phyloP scores from a whole-genome alignment of 106 monocot species.

The Chionographis japonica region DNA sequence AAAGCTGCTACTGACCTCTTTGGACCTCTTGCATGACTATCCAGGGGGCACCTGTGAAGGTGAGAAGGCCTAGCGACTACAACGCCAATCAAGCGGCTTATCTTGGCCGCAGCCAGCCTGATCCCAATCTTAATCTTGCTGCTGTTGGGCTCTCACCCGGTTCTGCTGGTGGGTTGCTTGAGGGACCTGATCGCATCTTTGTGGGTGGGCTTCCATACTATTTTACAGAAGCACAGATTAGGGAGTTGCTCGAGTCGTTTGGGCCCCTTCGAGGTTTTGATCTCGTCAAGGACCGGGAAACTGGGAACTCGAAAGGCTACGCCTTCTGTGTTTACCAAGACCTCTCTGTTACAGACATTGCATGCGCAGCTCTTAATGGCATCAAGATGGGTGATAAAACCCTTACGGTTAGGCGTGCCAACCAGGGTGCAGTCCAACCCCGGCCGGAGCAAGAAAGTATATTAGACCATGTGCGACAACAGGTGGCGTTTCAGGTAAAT shows the following conservation, averaged over 20 bases:
- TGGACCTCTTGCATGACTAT: not conserved
- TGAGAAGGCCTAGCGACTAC: slow-evolving; percentile 84
- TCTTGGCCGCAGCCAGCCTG: slow-evolving; percentile 48
- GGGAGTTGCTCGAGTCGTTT: slow-evolving; percentile 56
- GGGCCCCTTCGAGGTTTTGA: slow-evolving; percentile 79
- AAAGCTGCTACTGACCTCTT: not conserved
- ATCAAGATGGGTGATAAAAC: slow-evolving; percentile 97
- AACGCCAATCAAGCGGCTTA: slow-evolving; percentile 58
- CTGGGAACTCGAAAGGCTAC: slow-evolving; percentile 82
- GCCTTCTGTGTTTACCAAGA: slow-evolving; percentile 89
- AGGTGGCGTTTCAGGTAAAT: slow-evolving; percentile 72
- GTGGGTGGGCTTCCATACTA: slow-evolving; percentile 59
- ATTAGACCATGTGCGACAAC: slow-evolving; percentile 75
- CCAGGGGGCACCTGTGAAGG: slow-evolving; percentile 81
- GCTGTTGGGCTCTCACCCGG: slow-evolving; percentile 53
- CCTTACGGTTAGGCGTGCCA: slow-evolving; percentile 80
- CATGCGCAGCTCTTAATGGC: slow-evolving; percentile 92
- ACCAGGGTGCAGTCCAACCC: slow-evolving; percentile 68
- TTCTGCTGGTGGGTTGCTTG: slow-evolving; percentile 41
- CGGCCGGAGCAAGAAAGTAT: slow-evolving; percentile 77
- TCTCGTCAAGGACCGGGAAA: slow-evolving; percentile 82
- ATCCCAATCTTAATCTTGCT: slow-evolving; percentile 51
- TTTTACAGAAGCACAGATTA: slow-evolving; percentile 45
- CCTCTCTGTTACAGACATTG: slow-evolving; percentile 78
- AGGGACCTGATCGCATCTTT: slow-evolving; percentile 56